These are phyloP conservation scores for Zanthoxylum bungeanum DNA, from an alignment of 345 rosid species.

Conservation along the genomic window DNA sequence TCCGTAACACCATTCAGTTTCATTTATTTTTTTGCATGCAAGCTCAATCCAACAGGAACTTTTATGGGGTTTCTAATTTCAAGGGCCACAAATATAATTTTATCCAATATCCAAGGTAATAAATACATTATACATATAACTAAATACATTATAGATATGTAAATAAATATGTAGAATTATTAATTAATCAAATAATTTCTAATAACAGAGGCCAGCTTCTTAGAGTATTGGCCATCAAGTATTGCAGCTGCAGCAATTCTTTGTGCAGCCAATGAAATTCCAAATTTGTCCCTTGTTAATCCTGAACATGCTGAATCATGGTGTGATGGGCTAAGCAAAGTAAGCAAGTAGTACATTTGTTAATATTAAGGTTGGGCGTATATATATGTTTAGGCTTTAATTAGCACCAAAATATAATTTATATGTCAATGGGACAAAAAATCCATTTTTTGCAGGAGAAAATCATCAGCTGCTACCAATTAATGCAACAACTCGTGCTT, in stretches of 20 bases:
- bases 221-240: slow-evolving; percentile 85
- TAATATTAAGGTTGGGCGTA: background rate
- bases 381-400: no score
- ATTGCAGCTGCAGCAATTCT: slow-evolving; percentile 93
- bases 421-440: slow-evolving; percentile 4
- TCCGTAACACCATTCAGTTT: slow-evolving; percentile 87
- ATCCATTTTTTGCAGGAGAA: slow-evolving; percentile 60
- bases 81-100: slow-evolving; percentile 67
- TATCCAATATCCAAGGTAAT: slow-evolving; percentile 81
- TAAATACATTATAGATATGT: no score
- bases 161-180: background rate
- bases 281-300: slow-evolving; percentile 58
- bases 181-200: background rate
- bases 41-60: slow-evolving; percentile 70
- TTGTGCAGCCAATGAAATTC: slow-evolving; percentile 77
- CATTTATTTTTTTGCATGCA: slow-evolving; percentile 82
- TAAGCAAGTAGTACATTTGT: slow-evolving; percentile 26
- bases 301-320: slow-evolving; percentile 86
- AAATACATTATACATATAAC: background rate
- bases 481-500: slow-evolving; percentile 64
- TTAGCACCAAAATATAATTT: background rate
- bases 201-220: slow-evolving; percentile 78
- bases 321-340: slow-evolving; percentile 94
- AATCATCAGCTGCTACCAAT: slow-evolving; percentile 67
- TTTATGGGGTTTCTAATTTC: slow-evolving; percentile 56